phyloP scores from a whole-genome alignment of 352 stramenopile genomes.

The Phytophthora pinifolia region DNA sequence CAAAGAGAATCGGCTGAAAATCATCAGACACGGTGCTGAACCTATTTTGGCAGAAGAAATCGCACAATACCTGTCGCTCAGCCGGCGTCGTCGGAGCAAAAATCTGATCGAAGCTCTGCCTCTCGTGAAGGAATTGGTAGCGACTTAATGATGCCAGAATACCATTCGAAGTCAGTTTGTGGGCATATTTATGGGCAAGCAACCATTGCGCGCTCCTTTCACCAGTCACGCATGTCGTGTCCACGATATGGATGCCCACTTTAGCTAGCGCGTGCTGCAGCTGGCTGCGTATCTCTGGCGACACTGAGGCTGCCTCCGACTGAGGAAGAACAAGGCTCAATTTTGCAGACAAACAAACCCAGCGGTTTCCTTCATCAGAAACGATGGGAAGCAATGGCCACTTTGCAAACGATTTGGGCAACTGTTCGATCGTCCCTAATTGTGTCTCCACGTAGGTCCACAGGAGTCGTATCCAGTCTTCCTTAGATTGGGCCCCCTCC shows the following conservation, averaged over 20 bases:
- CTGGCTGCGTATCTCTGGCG: slow-evolving; percentile 13
- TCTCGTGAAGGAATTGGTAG: slow-evolving; percentile 32
- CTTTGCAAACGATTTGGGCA: slow-evolving; percentile 31
- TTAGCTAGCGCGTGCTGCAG: slow-evolving; percentile 37
- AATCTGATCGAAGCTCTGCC: slow-evolving; percentile 40
- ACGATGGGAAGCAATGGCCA: slow-evolving; percentile 49
- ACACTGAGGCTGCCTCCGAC: slow-evolving; percentile 11
- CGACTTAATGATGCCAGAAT: slow-evolving; percentile 40
- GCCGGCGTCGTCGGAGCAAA: slow-evolving; percentile 28
- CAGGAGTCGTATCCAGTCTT: slow-evolving; percentile 49
- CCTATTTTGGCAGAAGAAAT: slow-evolving; percentile 45
- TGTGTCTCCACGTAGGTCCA: slow-evolving; percentile 56
- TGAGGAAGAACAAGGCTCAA: slow-evolving; percentile 41
- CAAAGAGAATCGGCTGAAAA: slow-evolving; percentile 40
- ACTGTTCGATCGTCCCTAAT: slow-evolving; percentile 27
- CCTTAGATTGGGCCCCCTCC: slow-evolving; percentile 15
- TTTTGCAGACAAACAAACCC: slow-evolving; percentile 34
- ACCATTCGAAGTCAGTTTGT: slow-evolving; percentile 47
- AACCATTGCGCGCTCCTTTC: slow-evolving; percentile 50
- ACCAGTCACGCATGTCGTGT: slow-evolving; percentile 41
- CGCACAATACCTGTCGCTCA: slow-evolving; percentile 39
- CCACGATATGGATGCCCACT: slow-evolving; percentile 45
- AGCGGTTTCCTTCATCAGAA: slow-evolving; percentile 24
- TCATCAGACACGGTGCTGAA: slow-evolving; percentile 35
- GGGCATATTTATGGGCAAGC: slow-evolving; percentile 37